Evolutionary conservation across 495 filamentous ascomycete species (phyloP).

Genomic region (Evernia prunastri): DNA sequence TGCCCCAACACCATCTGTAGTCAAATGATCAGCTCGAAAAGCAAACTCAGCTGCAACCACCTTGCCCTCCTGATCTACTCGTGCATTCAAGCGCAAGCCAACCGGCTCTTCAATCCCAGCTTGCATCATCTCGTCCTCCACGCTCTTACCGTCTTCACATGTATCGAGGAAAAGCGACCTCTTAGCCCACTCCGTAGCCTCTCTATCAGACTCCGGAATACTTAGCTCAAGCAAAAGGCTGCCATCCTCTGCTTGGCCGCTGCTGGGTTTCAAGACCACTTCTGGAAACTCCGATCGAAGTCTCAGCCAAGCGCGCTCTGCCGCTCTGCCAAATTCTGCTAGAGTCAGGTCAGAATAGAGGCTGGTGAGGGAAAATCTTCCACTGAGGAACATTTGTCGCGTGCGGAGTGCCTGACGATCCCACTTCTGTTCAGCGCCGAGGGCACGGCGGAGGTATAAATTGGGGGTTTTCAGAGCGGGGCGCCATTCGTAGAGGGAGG

Average conservation of each 20-base stretch:
- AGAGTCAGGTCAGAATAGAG: neutral
- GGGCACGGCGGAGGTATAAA: slow-evolving; percentile 3
- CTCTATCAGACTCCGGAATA: slow-evolving; percentile 1
- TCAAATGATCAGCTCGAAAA: slow-evolving; percentile 12
- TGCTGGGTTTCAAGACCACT: neutral
- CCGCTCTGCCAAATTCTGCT: neutral
- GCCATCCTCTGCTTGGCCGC: neutral
- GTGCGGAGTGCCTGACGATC: neutral
- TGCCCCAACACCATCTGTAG: slow-evolving; percentile 8
- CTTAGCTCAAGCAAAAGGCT: neutral
- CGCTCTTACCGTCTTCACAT: slow-evolving; percentile 2
- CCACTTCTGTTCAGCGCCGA: slow-evolving; percentile 6
- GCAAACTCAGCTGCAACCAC: slow-evolving; percentile 6
- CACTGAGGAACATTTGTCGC: slow-evolving; percentile 12
- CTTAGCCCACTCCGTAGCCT: neutral
- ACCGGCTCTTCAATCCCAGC: slow-evolving; percentile 1
- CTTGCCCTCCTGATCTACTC: neutral
- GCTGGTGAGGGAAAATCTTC: neutral
- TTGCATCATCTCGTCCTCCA: slow-evolving; percentile 1
- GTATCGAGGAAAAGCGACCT: slow-evolving; percentile 2
- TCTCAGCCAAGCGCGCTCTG: neutral
- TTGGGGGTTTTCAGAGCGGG: neutral
- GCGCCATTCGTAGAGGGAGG: neutral
- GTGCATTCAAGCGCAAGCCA: slow-evolving; percentile 3
- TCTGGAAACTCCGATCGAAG: slow-evolving; percentile 10